These are phyloP conservation scores for Acer yangbiense DNA, from an alignment of 345 rosid genomes.

Conservation along the genomic window DNA sequence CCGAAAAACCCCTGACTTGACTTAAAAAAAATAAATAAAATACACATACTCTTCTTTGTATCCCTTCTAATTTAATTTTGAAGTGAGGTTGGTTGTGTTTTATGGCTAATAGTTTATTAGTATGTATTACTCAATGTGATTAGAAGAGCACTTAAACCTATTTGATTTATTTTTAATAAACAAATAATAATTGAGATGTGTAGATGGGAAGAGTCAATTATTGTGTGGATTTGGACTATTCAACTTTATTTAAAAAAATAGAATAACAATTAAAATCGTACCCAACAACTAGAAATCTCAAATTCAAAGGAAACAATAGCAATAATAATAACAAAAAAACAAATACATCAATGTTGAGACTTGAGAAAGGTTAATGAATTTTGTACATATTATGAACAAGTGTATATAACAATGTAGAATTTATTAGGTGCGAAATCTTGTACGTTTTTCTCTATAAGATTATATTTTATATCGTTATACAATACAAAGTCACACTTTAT, in stretches of 20 bases:
- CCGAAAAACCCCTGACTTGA: too few relatives aligned
- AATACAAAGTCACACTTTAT: too few relatives aligned
- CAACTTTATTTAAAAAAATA: conserved; percentile 1
- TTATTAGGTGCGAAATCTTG: too few relatives aligned
- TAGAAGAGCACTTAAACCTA: not conserved
- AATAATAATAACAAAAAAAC: conserved; percentile 20
- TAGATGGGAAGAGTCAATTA: conserved; percentile 19
- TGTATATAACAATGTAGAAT: too few relatives aligned
- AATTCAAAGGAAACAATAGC: not conserved
- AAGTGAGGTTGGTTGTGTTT: too few relatives aligned
- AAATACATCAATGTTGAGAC: conserved; percentile 10
- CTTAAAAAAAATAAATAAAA: too few relatives aligned
- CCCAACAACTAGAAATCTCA: conserved; percentile 7
- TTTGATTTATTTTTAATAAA: not conserved
- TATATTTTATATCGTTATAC: too few relatives aligned
- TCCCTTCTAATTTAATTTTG: too few relatives aligned
- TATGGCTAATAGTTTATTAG: too few relatives aligned
- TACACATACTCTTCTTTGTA: too few relatives aligned
- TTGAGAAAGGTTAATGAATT: not conserved
- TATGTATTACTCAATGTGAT: not conserved
- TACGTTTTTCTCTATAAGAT: too few relatives aligned
- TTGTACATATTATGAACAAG: too few relatives aligned
- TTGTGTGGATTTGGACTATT: conserved; percentile 31
- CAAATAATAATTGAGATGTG: conserved; percentile 3
- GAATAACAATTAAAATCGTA: conserved; percentile 1